Base-by-base conservation (phyloP, 2,329 filamentous ascomycete genomes). In the Hypoxylon rubiginosum region DNA sequence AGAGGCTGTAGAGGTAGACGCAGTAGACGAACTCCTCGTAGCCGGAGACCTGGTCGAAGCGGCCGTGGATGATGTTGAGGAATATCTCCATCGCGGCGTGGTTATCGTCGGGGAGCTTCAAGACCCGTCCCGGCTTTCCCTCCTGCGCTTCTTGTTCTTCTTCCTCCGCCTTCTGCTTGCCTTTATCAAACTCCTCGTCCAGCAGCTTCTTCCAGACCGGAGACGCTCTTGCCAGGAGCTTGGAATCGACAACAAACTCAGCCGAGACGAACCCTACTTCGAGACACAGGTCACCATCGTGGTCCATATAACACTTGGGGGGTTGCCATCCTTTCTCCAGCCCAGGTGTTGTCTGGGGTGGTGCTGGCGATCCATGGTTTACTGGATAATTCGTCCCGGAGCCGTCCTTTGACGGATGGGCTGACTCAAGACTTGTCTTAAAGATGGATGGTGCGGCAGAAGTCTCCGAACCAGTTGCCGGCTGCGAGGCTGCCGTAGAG, bases 101-200 rank as follows among this genome's bases (percentile, higher is more conserved):
- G 26, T 71, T 65, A 28, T 71, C 69, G 4, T 71, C 67, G 8
- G 62, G 67, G 4, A 71, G 50, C 15, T 68, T 62, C 26, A 70
- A 64, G n/a, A 68, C 50, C 64, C 69, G 69, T 6, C 62, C 61
- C 7, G 55, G n/a, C 15, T 62, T 54, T 3, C 7, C 39, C 19
- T 45, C 46, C 34, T 36, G 24, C 2, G 53, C 21, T 24, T 64
- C 45, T 17, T 39, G 34, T 39, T 8, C 34, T 39, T 8, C 34
- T n/a, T 9, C 36, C 13, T 39, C 36, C 13, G n/a, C n/a, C 39
- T 58, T 64, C 46, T 62, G n/a, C n/a, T n/a, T 66, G 53, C 57
- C 61, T 28, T 71, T 64, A 19, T 53, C 41, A 41, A 69, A 69
- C 1, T 28, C 50, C 4, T 62, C 64, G 11, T 69, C 62, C 28